Percentiles rank a stretch among this genome's conserved stretches.
Conservation (phyloP, 1,139 yeast genomes). For the Saccharomycopsis hybrid region DNA sequence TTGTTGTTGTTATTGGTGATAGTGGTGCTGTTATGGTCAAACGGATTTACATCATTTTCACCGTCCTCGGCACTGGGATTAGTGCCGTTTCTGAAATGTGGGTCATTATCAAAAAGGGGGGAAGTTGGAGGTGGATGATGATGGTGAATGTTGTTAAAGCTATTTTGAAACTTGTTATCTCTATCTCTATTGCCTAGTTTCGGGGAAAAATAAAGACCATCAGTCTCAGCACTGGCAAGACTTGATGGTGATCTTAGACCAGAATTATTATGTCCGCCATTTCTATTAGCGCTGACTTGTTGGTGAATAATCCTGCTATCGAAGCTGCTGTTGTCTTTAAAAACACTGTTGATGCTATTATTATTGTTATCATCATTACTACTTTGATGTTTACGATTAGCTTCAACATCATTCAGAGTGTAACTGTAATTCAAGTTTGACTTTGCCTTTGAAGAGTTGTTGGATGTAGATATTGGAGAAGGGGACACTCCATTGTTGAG, state of each 20-base stretch:
- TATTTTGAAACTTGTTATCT: background rate
- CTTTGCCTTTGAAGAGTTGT: conserved; percentile 3
- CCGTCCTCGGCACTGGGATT: background rate
- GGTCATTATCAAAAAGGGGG: background rate
- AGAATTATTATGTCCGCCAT: too few species aligned
- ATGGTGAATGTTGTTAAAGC: background rate
- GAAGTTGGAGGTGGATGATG: conserved; percentile 1
- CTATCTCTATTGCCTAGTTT: background rate
- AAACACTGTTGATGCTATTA: background rate
- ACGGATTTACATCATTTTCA: background rate
- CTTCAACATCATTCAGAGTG: conserved; percentile 3
- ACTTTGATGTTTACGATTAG: background rate
- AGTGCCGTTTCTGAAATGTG: background rate
- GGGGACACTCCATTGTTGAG: background rate
- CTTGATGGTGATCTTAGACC: background rate
- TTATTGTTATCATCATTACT: background rate
- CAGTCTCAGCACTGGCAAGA: background rate
- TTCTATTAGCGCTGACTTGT: too few species aligned
- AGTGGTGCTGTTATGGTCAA: background rate
- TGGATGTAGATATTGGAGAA: background rate
- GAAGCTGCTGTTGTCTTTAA: background rate
- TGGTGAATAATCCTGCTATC: too few species aligned
- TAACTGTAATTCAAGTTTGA: conserved; percentile 5
- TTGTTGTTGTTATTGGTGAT: too few species aligned
- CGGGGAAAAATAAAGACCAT: conserved; percentile 9